A percentile compares a stretch with the other conserved stretches of the same genome.
These are phyloP conservation scores for Cladorrhinum samala DNA, from an alignment of 495 filamentous ascomycete species.

Conservation along the genomic window DNA sequence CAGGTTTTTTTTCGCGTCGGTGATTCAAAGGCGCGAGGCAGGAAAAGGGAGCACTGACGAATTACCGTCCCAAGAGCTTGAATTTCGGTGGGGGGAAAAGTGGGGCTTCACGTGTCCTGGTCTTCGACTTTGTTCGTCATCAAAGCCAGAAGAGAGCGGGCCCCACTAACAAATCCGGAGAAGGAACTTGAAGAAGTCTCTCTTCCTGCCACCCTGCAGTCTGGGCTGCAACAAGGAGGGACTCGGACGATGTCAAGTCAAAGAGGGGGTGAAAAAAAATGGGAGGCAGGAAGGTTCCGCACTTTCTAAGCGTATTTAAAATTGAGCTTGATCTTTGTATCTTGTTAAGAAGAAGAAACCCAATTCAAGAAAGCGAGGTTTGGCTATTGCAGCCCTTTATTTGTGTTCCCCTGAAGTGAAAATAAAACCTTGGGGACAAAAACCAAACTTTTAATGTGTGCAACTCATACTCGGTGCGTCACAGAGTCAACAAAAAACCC, in stretches of 20 bases:
- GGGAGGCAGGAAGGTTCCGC: neutral
- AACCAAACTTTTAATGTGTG: too few relatives aligned
- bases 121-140: conserved; percentile 13
- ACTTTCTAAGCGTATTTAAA: neutral
- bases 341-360: too few relatives aligned
- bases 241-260: neutral
- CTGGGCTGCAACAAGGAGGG: neutral
- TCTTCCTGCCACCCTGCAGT: too few relatives aligned
- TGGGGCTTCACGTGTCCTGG: conserved; percentile 20
- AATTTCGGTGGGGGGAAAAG: conserved; percentile 7
- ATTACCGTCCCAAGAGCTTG: conserved; percentile 4
- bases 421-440: too few relatives aligned
- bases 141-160: conserved; percentile 6
- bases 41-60: conserved; percentile 10
- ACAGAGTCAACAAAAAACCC: too few relatives aligned
- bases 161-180: conserved; percentile 5
- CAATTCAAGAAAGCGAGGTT: too few relatives aligned
- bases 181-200: neutral
- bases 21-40: conserved; percentile 26
- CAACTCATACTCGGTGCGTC: too few relatives aligned
- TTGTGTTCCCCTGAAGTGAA: too few relatives aligned
- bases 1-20: conserved; percentile 27
- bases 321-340: neutral
- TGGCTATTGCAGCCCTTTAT: too few relatives aligned
- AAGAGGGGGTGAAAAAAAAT: neutral